Evolutionary conservation across 129 eudicot species (phyloP), one percentile per base, ranked within the genome.

Genomic region (Escallonia herrerae): DNA sequence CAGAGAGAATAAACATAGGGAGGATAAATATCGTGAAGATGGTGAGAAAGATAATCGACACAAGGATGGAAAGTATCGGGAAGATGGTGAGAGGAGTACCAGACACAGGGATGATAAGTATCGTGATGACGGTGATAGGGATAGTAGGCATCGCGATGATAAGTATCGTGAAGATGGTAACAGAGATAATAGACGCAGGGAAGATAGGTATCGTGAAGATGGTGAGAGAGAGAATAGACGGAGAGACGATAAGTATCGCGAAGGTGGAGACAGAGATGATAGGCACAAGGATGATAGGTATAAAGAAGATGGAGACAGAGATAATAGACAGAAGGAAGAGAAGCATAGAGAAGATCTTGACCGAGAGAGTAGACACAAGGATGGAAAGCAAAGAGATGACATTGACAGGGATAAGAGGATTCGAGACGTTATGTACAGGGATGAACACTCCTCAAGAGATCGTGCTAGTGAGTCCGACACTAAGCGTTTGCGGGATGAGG

Each of bases 401-500:
- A 42, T 44, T 54, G 87, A 79, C 58, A 79, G 77, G 68, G 86
- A 80, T 65, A 81, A 75, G 64, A 78, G 84, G 69, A 41, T 56
- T 6, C 56, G 87, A 40, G 84, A 82, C 67, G 64, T 70, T 9
- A 83, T 83, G 71, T 80, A 79, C 14, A 71, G 83, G 70, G 95
- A 87, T 43, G 78, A 65, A 4, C 77, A 60, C 64, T 42, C 67
- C 52, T 57, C 90, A 37, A 73, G 84, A 69, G 87, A 84, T 62
- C 88, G 77, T 14, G 50, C 78, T 43, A 67, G 79, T 48, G 87
- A 81, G 74, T 83, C 87, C 8, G 95, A 85, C 37, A 63, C 63
- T 9, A 93, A 89, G 79, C 84, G 83, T 65, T 48, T 71, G 62
- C 81, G 87, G 73, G 93, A 91, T 83, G 97, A 91, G 67, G 72